A percentile compares a stretch with the other conserved stretches of the same genome.
These are phyloP conservation scores for Letharia columbiana DNA, from an alignment of 495 filamentous ascomycete genomes.

Conservation along the genomic window DNA sequence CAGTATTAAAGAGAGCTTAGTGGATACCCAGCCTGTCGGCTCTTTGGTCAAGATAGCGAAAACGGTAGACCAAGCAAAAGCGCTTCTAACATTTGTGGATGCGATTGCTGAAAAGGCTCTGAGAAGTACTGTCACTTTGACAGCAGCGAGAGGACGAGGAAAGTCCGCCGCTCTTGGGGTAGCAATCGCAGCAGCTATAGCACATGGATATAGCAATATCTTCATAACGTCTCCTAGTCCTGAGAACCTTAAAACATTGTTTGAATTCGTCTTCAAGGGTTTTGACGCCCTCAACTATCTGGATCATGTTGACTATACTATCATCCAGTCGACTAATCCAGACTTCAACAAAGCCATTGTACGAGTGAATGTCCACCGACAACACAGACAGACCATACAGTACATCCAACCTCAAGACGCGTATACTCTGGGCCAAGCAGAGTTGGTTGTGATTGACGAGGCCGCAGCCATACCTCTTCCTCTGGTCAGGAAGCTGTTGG, in stretches of 20 bases:
- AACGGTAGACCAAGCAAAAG: constrained; percentile 92
- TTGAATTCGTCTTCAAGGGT: constrained; percentile 97
- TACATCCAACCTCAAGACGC: constrained; percentile 96
- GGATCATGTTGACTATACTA: constrained; percentile 94
- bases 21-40: constrained; percentile 77
- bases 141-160: constrained; percentile 88
- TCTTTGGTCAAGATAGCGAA: constrained; percentile 74
- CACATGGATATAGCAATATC: constrained; percentile 96
- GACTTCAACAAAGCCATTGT: constrained; percentile 99
- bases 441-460: constrained; percentile 94
- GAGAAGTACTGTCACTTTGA: constrained; percentile 84
- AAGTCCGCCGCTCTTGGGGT: constrained; percentile 95
- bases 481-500: constrained; percentile 86
- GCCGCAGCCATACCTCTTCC: constrained; percentile 94
- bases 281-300: constrained; percentile 90
- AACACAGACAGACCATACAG: constrained; percentile 96
- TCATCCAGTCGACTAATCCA: constrained; percentile 96
- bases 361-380: constrained; percentile 86
- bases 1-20: constrained; percentile 76
- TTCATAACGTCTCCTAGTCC: constrained; percentile 98
- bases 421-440: constrained; percentile 89
- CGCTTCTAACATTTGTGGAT: constrained; percentile 88
- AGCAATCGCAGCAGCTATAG: constrained; percentile 86
- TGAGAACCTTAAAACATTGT: constrained; percentile 96
- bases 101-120: constrained; percentile 95